A percentile compares a stretch with the other conserved stretches of the same genome.
Conservation (phyloP, 2,329 filamentous ascomycete species). For the Kalmusia sp. region DNA sequence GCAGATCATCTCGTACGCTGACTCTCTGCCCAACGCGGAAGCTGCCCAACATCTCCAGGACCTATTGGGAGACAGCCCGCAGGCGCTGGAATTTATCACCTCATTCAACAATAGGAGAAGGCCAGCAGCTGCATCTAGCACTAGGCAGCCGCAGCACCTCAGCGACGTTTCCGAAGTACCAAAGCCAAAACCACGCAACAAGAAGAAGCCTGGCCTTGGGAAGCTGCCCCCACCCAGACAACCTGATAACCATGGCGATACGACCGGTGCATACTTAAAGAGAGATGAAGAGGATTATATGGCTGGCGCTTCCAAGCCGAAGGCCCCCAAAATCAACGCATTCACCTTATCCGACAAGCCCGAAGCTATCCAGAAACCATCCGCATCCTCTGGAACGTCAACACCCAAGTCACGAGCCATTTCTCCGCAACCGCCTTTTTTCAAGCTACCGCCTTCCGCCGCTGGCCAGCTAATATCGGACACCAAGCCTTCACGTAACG, state of each 20-base stretch:
- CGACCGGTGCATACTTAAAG: conserved; percentile 77
- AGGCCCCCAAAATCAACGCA: conserved; percentile 52
- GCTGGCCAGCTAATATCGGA: conserved; percentile 85
- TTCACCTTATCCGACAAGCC: conserved; percentile 61
- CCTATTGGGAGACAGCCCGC: conserved; percentile 84
- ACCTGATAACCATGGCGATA: conserved; percentile 67
- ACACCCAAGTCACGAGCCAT: conserved; percentile 45
- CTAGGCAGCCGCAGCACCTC: conserved; percentile 21
- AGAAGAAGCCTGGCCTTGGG: conserved; percentile 50
- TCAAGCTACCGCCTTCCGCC: conserved; percentile 69
- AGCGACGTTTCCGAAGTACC: conserved; percentile 39
- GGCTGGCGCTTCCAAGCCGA: conserved; percentile 48
- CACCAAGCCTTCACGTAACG: conserved; percentile 61
- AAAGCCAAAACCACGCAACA: conserved; percentile 46
- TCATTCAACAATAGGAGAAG: conserved; percentile 73
- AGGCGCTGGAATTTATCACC: conserved; percentile 74
- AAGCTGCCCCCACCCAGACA: conserved; percentile 52
- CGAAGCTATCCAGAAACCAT: conserved; percentile 49
- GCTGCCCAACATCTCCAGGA: conserved; percentile 87
- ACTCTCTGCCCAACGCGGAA: conserved; percentile 76
- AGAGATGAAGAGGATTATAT: conserved; percentile 79
- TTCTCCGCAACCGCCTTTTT: conserved; percentile 54
- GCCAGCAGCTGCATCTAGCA: conserved; percentile 34
- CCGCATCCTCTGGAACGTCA: conserved; percentile 32
- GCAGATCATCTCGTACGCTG: conserved; percentile 83